Base-by-base conservation (phyloP, 768 basidiomycete genomes). In the Kwoniella dendrophila region DNA sequence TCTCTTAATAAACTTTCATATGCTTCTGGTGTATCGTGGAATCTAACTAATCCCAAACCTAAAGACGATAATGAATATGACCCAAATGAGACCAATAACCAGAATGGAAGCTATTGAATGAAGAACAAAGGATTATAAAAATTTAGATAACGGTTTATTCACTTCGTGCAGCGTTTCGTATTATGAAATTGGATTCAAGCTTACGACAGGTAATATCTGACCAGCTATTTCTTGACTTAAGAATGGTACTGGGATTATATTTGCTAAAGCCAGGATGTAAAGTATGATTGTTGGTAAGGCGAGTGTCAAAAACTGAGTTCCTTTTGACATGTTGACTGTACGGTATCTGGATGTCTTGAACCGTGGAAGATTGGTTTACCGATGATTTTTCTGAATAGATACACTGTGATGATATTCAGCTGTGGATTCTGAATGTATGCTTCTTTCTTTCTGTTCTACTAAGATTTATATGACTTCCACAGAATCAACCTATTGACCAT, bases 1-100 rank as follows among this genome's bases (percentile, higher is more conserved):
- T 89, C 87, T 86, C 87, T 71, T 30, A 74, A 58, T 55, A 90
- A 77, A 75, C 88, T 87, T 12, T 84, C 81, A 67, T 90, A 89
- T 4, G 90, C 89, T 67, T 90, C 88, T 40, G 88, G 87, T 74
- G 88, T 89, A 68, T 91, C 90, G 69, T 84, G 80, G 69, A 90
- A 88, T 2, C 86, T 86, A 67, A 86, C 83, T 43, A 90, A 72
- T 1, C 89, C 90, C 83, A 85, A 85, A 10, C 90, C 89, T 20
- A 91, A 84, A 10, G 86, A 88, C 80, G 85, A 86, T 11, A 91
- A 83, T 18, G 87, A 87, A 74, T 89, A 91, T 1, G 89, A 86
- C 12, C 90, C 90, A 66, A 90, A 90, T 1, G 87, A 81, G 1
- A 91, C 86, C 12, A 91, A 83, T 8, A 89, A 71, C 89, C 89